These are phyloP conservation scores for Yamagishiella unicocca DNA, from an alignment of 139 green algal species.

Conservation along the genomic window DNA sequence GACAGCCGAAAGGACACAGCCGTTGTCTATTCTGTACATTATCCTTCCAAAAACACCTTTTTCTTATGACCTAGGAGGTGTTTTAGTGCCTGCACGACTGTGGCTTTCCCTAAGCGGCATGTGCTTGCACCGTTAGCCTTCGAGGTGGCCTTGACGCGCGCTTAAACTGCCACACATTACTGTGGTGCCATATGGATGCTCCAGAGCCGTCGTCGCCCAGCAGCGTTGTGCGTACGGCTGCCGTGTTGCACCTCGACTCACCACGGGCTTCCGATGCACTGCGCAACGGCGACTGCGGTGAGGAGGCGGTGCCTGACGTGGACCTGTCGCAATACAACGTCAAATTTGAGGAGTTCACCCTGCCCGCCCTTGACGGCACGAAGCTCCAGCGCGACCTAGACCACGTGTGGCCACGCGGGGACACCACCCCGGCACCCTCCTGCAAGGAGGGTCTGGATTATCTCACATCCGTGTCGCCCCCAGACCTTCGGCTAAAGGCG, in stretches of 20 bases:
- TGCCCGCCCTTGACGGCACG: background rate
- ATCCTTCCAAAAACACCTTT: too few species aligned
- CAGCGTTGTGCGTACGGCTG: background rate
- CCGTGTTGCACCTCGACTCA: conserved; percentile 6
- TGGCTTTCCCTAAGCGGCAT: too few species aligned
- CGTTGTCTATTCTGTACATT: too few species aligned
- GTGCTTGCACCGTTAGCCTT: too few species aligned
- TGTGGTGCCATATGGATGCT: too few species aligned
- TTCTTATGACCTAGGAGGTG: too few species aligned
- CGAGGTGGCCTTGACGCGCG: too few species aligned
- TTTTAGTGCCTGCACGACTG: too few species aligned
- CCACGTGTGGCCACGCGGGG: background rate
- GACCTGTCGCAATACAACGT: background rate
- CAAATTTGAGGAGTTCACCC: background rate
- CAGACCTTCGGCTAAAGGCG: background rate
- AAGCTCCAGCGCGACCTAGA: background rate
- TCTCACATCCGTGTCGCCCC: background rate
- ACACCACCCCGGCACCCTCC: background rate
- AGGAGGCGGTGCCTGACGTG: background rate
- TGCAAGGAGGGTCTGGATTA: background rate
- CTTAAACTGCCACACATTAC: too few species aligned
- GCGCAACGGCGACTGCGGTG: background rate
- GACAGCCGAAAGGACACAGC: too few species aligned
- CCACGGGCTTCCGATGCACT: background rate
- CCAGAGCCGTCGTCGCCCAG: too few species aligned